Evolutionary conservation across 164 flowering plant genomes (phyloP).

Genomic region (Macadamia integrifolia): DNA sequence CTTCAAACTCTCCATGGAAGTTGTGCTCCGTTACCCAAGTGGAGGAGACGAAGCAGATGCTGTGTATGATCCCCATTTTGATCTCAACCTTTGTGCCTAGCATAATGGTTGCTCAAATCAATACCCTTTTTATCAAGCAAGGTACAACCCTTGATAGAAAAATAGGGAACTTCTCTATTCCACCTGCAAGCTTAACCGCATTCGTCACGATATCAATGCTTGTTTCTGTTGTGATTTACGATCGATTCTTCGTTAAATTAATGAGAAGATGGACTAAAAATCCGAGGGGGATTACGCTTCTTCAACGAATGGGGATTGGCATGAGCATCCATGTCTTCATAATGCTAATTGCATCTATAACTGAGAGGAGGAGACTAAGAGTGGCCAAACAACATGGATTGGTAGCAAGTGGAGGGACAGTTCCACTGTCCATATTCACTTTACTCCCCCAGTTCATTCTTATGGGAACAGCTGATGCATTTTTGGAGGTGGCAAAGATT

Average conservation of each 20-base stretch:
- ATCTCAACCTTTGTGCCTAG: conserved; percentile 33
- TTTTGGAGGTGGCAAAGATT: conserved; percentile 33
- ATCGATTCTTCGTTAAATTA: conserved; percentile 17
- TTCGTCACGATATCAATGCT: conserved; percentile 26
- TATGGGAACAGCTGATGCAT: conserved; percentile 32
- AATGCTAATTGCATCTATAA: conserved; percentile 21
- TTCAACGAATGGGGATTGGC: conserved; percentile 34
- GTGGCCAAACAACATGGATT: conserved; percentile 23
- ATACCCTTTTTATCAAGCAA: conserved; percentile 44
- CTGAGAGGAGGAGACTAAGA: conserved; percentile 20
- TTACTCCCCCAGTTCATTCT: conserved; percentile 33
- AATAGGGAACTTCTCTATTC: conserved; percentile 25
- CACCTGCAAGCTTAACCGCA: conserved; percentile 26
- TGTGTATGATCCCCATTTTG: conserved; percentile 37
- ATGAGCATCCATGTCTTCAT: conserved; percentile 22
- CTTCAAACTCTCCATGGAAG: conserved; percentile 24
- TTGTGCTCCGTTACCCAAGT: conserved; percentile 45
- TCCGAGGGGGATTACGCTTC: conserved; percentile 32
- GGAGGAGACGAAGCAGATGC: conserved; percentile 42
- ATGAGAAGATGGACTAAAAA: conserved; percentile 23
- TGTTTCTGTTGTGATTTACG: conserved; percentile 21
- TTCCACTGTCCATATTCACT: conserved; percentile 29
- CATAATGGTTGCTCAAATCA: conserved; percentile 30
- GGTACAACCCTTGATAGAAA: conserved; percentile 31
- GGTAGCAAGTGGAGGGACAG: conserved; percentile 7